Base-by-base conservation (phyloP, 2,329 filamentous ascomycete species). In the Aquanectria penicillioides region DNA sequence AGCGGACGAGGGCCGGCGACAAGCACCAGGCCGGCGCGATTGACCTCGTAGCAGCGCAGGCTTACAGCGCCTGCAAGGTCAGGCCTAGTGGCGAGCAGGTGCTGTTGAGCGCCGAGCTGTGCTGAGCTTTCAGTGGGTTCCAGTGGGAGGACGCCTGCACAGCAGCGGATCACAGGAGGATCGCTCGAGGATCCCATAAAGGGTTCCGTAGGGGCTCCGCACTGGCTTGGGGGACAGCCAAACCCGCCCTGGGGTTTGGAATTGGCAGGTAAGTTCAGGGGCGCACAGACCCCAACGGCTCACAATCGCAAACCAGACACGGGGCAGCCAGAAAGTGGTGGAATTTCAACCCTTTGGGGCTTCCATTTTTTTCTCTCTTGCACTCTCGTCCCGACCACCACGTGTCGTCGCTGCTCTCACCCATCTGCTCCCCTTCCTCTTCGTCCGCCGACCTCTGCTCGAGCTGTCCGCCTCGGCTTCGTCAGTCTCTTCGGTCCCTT, bases 291-390 rank as follows among this genome's bases (percentile, higher is more conserved):
- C 63, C 57, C 51, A 69, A 63, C 59, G 37, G 66, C 51, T 66
- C 64, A 64, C 62, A 63, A 63, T 63, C 59, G 66, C 64, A 69
- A 68, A 61, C 38, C 55, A 70, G 61, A 68, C 68, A 69, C 63
- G 66, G 64, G 66, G 68, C 68, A 64, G 57, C 54, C 40, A 62
- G 67, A 67, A 68, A 61, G 67, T 69, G 57, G 64, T 69, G 53
- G 66, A 68, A 69, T 66, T 66, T 65, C 52, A 58, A 43, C 59
- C 57, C 50, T 50, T 57, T 51, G 47, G 51, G 38, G 48, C 57
- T 37, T 37, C 41, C 47, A 31, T 52, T 59, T 55, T 60, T 58
- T 51, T 59, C 41, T 61, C 62, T 67, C 55, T 50, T 43, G 26
- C 47, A 53, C 49, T 48, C 51, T 62, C 47, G 49, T 56, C 51